These are phyloP conservation scores for Aspergillus puulaauensis DNA, from an alignment of 2,329 filamentous ascomycete genomes.

Conservation along the genomic window DNA sequence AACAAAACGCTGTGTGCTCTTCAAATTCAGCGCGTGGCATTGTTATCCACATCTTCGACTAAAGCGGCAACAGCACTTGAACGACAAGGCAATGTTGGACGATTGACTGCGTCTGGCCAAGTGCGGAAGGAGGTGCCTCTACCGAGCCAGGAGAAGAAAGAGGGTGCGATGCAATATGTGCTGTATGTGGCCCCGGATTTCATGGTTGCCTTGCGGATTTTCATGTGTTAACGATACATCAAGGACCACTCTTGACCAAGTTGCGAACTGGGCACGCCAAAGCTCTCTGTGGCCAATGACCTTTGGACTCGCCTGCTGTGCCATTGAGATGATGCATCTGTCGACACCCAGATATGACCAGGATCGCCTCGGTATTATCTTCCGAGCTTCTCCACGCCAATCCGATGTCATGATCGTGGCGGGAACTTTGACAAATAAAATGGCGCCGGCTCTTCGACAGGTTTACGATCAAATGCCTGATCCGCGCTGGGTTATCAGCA, in stretches of 20 bases:
- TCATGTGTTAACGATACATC: constrained; percentile 9
- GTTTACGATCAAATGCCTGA: constrained; percentile 97
- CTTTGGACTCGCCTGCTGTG: constrained; percentile 87
- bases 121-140: constrained; percentile 48
- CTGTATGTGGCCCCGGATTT: constrained; percentile 35
- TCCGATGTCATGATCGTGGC: constrained; percentile 94
- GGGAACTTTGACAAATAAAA: constrained; percentile 92
- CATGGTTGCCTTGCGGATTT: neutral
- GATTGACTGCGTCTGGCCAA: constrained; percentile 44
- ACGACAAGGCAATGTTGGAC: constrained; percentile 32
- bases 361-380: constrained; percentile 85
- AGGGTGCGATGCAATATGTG: constrained; percentile 54
- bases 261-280: constrained; percentile 86
- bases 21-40: constrained; percentile 37
- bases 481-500: constrained; percentile 81
- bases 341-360: constrained; percentile 89
- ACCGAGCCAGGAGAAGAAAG: constrained; percentile 51
- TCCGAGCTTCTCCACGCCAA: constrained; percentile 82
- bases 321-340: constrained; percentile 92
- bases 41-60: constrained; percentile 44
- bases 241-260: constrained; percentile 60
- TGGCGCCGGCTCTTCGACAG: constrained; percentile 85
- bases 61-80: constrained; percentile 45
- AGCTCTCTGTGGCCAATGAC: constrained; percentile 90
- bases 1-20: constrained; percentile 29